Percentiles rank a stretch among this genome's conserved stretches.
Evolutionary conservation across 495 filamentous ascomycete genomes (phyloP).

Genomic region (Neurospora sp.): DNA sequence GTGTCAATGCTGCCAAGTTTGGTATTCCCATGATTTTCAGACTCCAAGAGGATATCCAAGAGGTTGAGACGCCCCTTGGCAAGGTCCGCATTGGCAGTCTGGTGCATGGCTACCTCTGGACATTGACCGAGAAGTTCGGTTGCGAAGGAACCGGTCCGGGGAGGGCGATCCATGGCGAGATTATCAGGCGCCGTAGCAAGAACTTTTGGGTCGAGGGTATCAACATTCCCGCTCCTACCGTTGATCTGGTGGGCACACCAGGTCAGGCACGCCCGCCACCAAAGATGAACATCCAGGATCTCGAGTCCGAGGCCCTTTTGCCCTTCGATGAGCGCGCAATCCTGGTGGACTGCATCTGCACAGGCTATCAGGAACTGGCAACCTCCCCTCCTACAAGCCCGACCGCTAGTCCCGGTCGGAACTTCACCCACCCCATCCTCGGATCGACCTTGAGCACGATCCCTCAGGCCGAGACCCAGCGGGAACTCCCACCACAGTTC

Average conservation of each 20-base stretch:
- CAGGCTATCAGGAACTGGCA: conserved; percentile 50
- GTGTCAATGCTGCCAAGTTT: conserved; percentile 70
- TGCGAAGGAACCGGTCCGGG: conserved; percentile 59
- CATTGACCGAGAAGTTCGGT: conserved; percentile 64
- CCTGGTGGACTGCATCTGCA: conserved; percentile 62
- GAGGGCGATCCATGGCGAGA: conserved; percentile 61
- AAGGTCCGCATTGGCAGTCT: conserved; percentile 74
- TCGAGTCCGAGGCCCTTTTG: conserved; percentile 48
- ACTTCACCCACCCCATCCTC: conserved; percentile 50
- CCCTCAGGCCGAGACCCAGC: conserved; percentile 21
- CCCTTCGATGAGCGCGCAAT: conserved; percentile 57
- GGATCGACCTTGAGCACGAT: conserved; percentile 32
- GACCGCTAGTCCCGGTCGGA: conserved; percentile 58
- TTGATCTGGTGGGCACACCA: conserved; percentile 37
- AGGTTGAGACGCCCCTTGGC: conserved; percentile 46
- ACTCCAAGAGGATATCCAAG: conserved; percentile 73
- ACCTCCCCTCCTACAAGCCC: conserved; percentile 58
- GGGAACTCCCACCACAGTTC: conserved; percentile 39
- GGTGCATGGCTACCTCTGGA: conserved; percentile 80
- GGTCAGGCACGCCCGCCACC: conserved; percentile 34
- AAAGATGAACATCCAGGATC: conserved; percentile 37
- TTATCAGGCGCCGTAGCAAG: conserved; percentile 57
- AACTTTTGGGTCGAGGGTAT: conserved; percentile 70
- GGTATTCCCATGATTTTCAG: conserved; percentile 81
- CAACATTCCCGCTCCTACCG: conserved; percentile 52